Conservation (phyloP, 495 filamentous ascomycete species). For the Penicillium canescens region DNA sequence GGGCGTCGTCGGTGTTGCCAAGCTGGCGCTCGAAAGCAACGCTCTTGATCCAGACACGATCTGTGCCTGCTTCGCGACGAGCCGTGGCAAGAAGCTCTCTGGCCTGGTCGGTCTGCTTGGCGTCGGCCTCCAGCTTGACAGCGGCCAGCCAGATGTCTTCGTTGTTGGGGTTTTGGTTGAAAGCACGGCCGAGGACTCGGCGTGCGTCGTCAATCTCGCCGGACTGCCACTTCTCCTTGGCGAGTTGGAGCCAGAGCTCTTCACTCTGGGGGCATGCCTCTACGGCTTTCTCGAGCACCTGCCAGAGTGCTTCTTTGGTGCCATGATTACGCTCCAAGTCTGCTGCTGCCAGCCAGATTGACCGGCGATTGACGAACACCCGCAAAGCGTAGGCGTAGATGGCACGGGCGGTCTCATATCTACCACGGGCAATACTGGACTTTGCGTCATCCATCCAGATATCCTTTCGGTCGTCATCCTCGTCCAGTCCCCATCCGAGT, state of each 20-base stretch:
- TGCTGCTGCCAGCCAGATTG: slow-evolving; percentile 83
- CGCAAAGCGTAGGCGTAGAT: slow-evolving; percentile 90
- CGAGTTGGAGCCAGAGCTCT: slow-evolving; percentile 93
- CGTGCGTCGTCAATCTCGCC: slow-evolving; percentile 85
- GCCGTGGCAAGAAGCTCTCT: slow-evolving; percentile 77
- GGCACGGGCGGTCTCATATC: slow-evolving; percentile 85
- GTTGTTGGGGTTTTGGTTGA: slow-evolving; percentile 90
- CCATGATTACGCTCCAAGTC: slow-evolving; percentile 92
- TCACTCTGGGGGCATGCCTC: slow-evolving; percentile 89
- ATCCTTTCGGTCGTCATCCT: slow-evolving; percentile 95
- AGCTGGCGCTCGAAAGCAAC: slow-evolving; percentile 88
- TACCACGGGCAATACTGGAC: slow-evolving; percentile 70
- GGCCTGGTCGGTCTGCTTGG: slow-evolving; percentile 75
- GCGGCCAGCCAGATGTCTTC: slow-evolving; percentile 97
- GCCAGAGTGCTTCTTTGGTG: slow-evolving; percentile 76
- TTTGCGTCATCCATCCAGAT: slow-evolving; percentile 94
- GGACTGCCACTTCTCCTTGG: slow-evolving; percentile 87
- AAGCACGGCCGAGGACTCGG: slow-evolving; percentile 77
- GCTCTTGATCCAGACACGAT: slow-evolving; percentile 94
- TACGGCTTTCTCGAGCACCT: slow-evolving; percentile 87
- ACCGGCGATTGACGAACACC: slow-evolving; percentile 80
- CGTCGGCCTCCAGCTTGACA: slow-evolving; percentile 92
- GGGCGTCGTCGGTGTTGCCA: slow-evolving; percentile 72
- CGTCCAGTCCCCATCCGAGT: slow-evolving; percentile 88
- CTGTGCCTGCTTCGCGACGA: slow-evolving; percentile 82